Percentiles rank a stretch among this genome's conserved stretches.
phyloP scores from a whole-genome alignment of 2,329 filamentous ascomycete genomes.

The Botryotinia calthae region DNA sequence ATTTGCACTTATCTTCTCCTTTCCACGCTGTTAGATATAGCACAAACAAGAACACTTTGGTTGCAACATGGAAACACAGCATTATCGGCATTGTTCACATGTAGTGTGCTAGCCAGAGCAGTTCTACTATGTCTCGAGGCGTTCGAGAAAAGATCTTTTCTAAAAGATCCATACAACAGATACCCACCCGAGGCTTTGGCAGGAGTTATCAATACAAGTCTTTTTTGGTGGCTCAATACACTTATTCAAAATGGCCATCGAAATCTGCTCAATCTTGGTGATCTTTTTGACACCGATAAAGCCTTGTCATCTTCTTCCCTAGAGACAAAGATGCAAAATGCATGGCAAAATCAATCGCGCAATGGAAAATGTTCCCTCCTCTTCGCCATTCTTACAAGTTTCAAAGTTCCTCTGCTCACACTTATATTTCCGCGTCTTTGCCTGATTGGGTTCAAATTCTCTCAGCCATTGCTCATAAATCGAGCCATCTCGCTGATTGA shows the following conservation, averaged over 20 bases:
- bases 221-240: constrained; percentile 41
- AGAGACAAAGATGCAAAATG: background rate
- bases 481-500: constrained; percentile 16
- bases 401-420: constrained; percentile 21
- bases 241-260: constrained; percentile 36
- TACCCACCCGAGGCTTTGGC: constrained; percentile 33
- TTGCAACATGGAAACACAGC: background rate
- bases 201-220: constrained; percentile 36
- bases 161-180: constrained; percentile 11
- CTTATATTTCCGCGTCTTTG: constrained; percentile 26
- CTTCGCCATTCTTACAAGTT: background rate
- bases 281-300: constrained; percentile 30
- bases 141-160: constrained; percentile 21
- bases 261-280: constrained; percentile 32
- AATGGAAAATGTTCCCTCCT: constrained; percentile 3
- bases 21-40: constrained; percentile 21
- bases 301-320: constrained; percentile 12
- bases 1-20: constrained; percentile 23
- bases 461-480: constrained; percentile 23
- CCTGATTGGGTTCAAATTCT: constrained; percentile 24
- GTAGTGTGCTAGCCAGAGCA: constrained; percentile 16
- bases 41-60: constrained; percentile 23
- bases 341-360: background rate
- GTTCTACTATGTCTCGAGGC: constrained; percentile 24
- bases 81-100: constrained; percentile 17